Conservation (phyloP, 2,329 filamentous ascomycete genomes). For the Exserohilum turcica region DNA sequence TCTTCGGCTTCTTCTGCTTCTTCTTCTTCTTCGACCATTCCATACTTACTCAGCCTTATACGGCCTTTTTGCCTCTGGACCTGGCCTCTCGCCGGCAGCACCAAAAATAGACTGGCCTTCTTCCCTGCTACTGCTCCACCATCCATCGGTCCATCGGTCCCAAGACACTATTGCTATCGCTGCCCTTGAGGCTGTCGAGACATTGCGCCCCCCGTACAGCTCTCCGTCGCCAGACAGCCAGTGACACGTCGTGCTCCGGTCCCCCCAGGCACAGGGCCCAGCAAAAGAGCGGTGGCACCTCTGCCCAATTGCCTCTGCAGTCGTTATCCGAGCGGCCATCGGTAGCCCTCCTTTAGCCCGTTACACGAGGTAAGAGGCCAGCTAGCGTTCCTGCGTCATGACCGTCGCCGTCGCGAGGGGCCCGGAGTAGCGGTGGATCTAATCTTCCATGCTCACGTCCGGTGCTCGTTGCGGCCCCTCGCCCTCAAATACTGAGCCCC, state of each 20-base stretch:
- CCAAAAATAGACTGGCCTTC: not conserved
- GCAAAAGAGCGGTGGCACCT: slow-evolving; percentile 35
- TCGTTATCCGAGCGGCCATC: slow-evolving; percentile 11
- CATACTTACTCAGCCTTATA: not conserved
- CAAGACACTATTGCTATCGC: not conserved
- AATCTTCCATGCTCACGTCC: not conserved
- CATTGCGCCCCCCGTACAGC: no score
- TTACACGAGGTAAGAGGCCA: slow-evolving; percentile 3
- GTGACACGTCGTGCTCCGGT: not conserved
- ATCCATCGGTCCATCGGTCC: not conserved
- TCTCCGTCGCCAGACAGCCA: not conserved
- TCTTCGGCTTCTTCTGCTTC: no score
- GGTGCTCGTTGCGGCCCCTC: not conserved
- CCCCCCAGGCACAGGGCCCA: slow-evolving; percentile 11
- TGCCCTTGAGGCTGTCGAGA: not conserved
- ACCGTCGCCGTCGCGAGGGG: not conserved
- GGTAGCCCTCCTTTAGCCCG: slow-evolving; percentile 2
- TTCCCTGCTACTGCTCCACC: not conserved
- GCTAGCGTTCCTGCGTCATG: slow-evolving; percentile 3
- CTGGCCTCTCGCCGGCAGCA: not conserved
- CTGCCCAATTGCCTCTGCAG: slow-evolving; percentile 38
- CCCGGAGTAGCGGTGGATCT: slow-evolving; percentile 8
- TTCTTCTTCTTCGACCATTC: not conserved
- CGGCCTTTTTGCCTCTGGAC: not conserved
- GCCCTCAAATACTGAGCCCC: not conserved